Percentiles rank a stretch among this genome's conserved stretches.
phyloP scores from a whole-genome alignment of 2,329 filamentous ascomycete species.

The Alternaria sp. region DNA sequence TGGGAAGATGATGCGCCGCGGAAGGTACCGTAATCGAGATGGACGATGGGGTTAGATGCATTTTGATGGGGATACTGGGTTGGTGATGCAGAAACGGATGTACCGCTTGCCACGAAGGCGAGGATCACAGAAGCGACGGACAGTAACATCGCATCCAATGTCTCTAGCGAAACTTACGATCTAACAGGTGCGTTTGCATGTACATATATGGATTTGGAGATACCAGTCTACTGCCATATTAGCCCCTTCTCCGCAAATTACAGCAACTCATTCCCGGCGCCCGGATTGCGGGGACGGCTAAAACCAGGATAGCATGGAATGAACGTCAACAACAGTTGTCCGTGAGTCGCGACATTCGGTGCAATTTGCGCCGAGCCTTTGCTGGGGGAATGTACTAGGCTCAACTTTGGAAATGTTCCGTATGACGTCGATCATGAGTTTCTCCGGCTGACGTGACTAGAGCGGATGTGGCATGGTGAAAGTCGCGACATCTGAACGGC shows the following conservation, averaged over 20 bases:
- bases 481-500: not conserved
- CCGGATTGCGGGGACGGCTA: slow-evolving; percentile 23
- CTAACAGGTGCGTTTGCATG: not conserved
- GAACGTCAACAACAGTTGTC: not conserved
- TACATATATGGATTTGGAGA: not conserved
- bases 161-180: not conserved
- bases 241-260: slow-evolving; percentile 35
- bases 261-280: slow-evolving; percentile 9
- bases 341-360: slow-evolving; percentile 12
- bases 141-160: slow-evolving; percentile 19
- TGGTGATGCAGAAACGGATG: slow-evolving; percentile 16
- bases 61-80: slow-evolving; percentile 4
- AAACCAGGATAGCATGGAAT: slow-evolving; percentile 2
- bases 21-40: slow-evolving; percentile 53
- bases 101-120: slow-evolving; percentile 10
- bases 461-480: not conserved
- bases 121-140: slow-evolving; percentile 3
- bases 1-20: slow-evolving; percentile 57
- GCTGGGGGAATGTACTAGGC: not conserved
- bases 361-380: slow-evolving; percentile 9
- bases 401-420: not conserved
- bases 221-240: slow-evolving; percentile 3
- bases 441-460: slow-evolving; percentile 9
- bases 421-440: slow-evolving; percentile 8
- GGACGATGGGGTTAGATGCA: slow-evolving; percentile 26